These are phyloP conservation scores for Alternaria dauci DNA, from an alignment of 2,329 filamentous ascomycete genomes.

Conservation along the genomic window DNA sequence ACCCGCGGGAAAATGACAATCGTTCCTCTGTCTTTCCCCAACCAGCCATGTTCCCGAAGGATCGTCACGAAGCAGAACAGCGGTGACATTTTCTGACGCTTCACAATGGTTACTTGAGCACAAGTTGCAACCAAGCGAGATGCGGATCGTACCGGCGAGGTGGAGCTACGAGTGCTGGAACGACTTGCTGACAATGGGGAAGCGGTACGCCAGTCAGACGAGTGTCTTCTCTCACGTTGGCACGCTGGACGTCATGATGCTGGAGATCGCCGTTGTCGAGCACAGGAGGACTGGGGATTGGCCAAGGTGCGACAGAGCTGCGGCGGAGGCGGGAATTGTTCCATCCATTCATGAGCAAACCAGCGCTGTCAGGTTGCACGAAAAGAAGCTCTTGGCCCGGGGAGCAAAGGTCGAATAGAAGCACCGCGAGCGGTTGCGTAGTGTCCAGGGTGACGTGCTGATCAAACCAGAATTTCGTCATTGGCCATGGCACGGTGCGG, in stretches of 20 bases:
- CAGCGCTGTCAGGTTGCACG: conserved; percentile 7
- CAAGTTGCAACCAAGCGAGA: conserved; percentile 18
- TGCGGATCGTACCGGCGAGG: conserved; percentile 23
- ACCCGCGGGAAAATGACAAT: conserved; percentile 5
- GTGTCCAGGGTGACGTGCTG: conserved; percentile 24
- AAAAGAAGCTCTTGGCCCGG: conserved; percentile 21
- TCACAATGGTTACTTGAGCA: not conserved
- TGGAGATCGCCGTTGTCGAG: conserved; percentile 32
- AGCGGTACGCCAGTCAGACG: conserved; percentile 21
- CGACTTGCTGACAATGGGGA: conserved; percentile 15
- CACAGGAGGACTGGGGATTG: conserved; percentile 1
- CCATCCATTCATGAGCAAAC: conserved; percentile 7
- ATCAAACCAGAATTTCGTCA: conserved; percentile 30
- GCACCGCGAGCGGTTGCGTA: conserved; percentile 20
- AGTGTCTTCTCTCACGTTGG: conserved; percentile 18
- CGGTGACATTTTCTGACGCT: conserved; percentile 22
- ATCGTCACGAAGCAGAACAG: conserved; percentile 34
- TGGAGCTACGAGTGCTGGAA: conserved; percentile 20
- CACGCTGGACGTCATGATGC: conserved; percentile 31
- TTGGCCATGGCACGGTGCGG: conserved; percentile 16
- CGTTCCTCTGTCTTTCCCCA: conserved; percentile 3
- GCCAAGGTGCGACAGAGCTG: conserved; percentile 12
- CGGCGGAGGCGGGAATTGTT: conserved; percentile 13
- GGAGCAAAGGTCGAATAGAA: conserved; percentile 20
- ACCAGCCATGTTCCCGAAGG: conserved; percentile 21